phyloP scores from a whole-genome alignment of 1,284 basidiomycete genomes.

The Porogramme epimiltina region DNA sequence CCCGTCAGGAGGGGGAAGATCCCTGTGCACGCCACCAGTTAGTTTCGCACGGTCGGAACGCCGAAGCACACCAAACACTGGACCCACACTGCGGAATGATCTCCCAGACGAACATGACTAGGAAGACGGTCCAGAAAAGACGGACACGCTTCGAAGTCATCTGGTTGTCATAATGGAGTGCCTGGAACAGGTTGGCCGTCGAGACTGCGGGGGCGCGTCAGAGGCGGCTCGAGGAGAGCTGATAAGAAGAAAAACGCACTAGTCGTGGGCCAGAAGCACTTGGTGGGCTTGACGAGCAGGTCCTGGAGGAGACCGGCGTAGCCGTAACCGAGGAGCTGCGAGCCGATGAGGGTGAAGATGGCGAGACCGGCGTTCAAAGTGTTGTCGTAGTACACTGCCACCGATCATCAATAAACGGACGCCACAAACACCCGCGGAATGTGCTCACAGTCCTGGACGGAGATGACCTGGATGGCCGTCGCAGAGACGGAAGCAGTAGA shows the following conservation, averaged over 20 bases:
- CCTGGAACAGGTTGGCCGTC: constrained; percentile 34
- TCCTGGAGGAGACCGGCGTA: constrained; percentile 34
- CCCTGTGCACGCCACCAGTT: constrained; percentile 20
- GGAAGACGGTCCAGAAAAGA: constrained; percentile 34
- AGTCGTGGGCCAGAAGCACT: constrained; percentile 34
- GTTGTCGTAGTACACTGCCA: constrained; percentile 35
- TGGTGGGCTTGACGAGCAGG: constrained; percentile 33
- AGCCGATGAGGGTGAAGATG: constrained; percentile 35
- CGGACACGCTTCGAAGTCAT: constrained; percentile 36
- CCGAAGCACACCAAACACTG: background rate
- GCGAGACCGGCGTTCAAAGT: constrained; percentile 34
- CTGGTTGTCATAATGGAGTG: constrained; percentile 35
- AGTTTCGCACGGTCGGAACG: background rate
- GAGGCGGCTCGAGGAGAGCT: background rate
- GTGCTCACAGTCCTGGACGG: constrained; percentile 35
- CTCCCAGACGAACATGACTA: constrained; percentile 36
- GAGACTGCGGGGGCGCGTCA: constrained; percentile 19
- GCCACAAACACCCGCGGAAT: background rate
- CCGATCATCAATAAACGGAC: background rate
- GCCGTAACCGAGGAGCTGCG: constrained; percentile 34
- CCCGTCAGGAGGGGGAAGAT: constrained; percentile 45
- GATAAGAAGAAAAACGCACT: constrained; percentile 19
- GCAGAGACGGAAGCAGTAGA: constrained; percentile 38
- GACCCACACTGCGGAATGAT: constrained; percentile 53
- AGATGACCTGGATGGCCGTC: constrained; percentile 39